Evolutionary conservation across 208 protist genomes (phyloP).

Genomic region (Leishmania arabica): DNA sequence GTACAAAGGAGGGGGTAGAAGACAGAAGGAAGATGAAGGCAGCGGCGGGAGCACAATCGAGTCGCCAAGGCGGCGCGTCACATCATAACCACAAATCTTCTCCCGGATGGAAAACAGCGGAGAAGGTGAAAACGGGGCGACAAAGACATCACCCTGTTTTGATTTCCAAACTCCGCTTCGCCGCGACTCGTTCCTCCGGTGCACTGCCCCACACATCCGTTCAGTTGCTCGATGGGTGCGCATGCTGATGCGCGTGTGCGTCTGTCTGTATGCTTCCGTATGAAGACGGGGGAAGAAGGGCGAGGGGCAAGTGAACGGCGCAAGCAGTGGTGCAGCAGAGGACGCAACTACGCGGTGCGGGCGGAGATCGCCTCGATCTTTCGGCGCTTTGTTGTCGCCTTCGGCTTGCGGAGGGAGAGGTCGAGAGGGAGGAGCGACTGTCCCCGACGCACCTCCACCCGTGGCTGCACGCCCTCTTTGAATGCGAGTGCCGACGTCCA

Average conservation of each 20-base stretch:
- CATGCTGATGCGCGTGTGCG: neutral
- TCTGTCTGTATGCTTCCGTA: neutral
- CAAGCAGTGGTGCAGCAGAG: neutral
- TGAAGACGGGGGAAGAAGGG: neutral
- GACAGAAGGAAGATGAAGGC: neutral
- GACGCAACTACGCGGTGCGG: neutral
- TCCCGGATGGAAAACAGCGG: neutral
- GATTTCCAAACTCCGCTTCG: neutral
- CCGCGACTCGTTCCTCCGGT: neutral
- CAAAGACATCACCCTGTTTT: no score
- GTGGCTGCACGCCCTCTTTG: constrained; percentile 83
- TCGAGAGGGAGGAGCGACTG: constrained; percentile 79
- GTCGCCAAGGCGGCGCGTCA: neutral
- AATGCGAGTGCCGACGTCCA: constrained; percentile 86
- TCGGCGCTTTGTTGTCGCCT: constrained; percentile 76
- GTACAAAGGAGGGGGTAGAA: neutral
- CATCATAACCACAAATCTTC: neutral
- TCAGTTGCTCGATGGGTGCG: neutral
- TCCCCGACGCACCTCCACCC: constrained; percentile 84
- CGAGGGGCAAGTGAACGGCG: neutral
- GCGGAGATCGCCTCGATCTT: constrained; percentile 37
- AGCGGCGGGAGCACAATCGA: neutral
- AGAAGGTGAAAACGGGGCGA: neutral
- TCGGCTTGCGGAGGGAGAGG: constrained; percentile 61
- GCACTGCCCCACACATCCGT: neutral